These are phyloP conservation scores for Mucor indicus DNA, from an alignment of 371 early-diverging fungal genomes.

Conservation along the genomic window DNA sequence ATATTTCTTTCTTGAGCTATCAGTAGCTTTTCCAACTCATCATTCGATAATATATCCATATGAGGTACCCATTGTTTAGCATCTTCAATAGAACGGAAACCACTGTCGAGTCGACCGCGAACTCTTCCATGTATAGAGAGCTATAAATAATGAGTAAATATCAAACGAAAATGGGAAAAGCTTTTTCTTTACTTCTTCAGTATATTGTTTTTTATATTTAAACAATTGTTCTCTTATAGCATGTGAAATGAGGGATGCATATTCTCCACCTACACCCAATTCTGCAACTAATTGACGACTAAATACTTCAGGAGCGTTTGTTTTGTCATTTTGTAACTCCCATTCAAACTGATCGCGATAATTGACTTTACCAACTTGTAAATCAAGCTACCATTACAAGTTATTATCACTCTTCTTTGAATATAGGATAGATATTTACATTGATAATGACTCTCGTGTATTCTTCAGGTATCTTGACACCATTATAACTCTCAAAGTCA, in stretches of 20 bases:
- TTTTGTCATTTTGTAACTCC: constrained; percentile 63
- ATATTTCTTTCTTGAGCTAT: constrained; percentile 81
- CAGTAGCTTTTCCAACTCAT: constrained; percentile 77
- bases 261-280: constrained; percentile 90
- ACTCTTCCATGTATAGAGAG: constrained; percentile 32
- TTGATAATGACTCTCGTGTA: constrained; percentile 44
- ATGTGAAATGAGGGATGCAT: constrained; percentile 81
- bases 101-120: constrained; percentile 46
- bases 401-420: not conserved
- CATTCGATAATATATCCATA: constrained; percentile 73
- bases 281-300: constrained; percentile 78
- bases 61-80: constrained; percentile 81
- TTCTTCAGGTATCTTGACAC: constrained; percentile 28
- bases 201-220: constrained; percentile 64
- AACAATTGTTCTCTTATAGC: constrained; percentile 87
- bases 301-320: constrained; percentile 81
- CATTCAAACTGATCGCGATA: constrained; percentile 93
- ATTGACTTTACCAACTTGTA: constrained; percentile 81
- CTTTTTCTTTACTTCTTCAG: constrained; percentile 44
- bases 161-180: not conserved
- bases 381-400: constrained; percentile 61
- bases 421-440: constrained; percentile 18
- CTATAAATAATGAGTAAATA: constrained; percentile 13
- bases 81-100: constrained; percentile 64
- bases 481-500: constrained; percentile 46